Conservation (phyloP, 2,329 filamentous ascomycete genomes). For the Aspergillus niger region DNA sequence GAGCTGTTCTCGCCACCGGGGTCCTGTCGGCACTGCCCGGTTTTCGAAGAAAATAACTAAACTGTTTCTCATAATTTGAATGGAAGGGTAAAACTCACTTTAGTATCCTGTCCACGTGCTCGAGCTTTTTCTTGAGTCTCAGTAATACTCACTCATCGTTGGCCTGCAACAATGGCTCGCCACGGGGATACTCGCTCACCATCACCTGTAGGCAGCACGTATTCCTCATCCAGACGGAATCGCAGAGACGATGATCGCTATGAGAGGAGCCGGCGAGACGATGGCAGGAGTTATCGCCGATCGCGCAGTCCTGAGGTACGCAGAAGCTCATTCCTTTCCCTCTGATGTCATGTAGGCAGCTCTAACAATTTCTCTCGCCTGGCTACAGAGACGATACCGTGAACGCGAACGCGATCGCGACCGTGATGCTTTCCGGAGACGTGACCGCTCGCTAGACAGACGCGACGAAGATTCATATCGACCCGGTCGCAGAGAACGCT, state of each 20-base stretch:
- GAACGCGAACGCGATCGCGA: constrained; percentile 58
- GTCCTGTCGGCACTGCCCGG: constrained; percentile 2
- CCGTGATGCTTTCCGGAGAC: constrained; percentile 61
- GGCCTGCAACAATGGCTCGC: constrained; percentile 61
- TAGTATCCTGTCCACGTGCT: constrained; percentile 23
- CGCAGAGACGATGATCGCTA: constrained; percentile 57
- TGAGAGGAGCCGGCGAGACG: constrained; percentile 55
- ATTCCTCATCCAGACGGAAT: constrained; percentile 68
- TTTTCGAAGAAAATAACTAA: not conserved
- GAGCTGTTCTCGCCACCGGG: constrained; percentile 7
- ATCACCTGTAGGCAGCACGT: constrained; percentile 87
- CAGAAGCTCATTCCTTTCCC: too few species aligned
- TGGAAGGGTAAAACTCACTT: constrained; percentile 28
- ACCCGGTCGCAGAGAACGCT: constrained; percentile 62
- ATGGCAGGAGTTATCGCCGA: constrained; percentile 49
- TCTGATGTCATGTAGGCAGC: not conserved
- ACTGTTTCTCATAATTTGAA: constrained; percentile 11
- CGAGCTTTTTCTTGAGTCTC: constrained; percentile 35
- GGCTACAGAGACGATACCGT: constrained; percentile 54
- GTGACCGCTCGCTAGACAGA: constrained; percentile 67
- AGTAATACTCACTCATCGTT: constrained; percentile 55
- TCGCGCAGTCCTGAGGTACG: constrained; percentile 54
- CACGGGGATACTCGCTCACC: constrained; percentile 75
- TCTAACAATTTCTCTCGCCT: constrained; percentile 16
- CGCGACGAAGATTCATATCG: constrained; percentile 62